Evolutionary conservation across 345 rosid species (phyloP), one percentile per base, ranked within the genome.

Genomic region (Nasturtium officinale): DNA sequence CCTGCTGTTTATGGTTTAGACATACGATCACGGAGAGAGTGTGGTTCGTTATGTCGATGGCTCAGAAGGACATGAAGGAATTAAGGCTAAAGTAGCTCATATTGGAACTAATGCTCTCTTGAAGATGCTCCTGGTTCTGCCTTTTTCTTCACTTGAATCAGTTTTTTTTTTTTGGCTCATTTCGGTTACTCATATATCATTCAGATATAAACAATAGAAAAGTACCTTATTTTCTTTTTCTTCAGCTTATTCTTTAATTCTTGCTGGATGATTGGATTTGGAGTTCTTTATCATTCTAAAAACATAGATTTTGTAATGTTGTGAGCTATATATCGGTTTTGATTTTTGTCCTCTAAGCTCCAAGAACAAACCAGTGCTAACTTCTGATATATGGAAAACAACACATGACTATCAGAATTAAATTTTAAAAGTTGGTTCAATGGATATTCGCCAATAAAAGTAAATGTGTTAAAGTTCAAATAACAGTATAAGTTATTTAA

Each of bases 1-100:
- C 99, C 98, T 28, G 87, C 99, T 77, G 98, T 96, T 78, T 83
- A n/a, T 96, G 69, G 98, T 92, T 68, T 98, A 96, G 85, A 82
- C 86, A 5, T 96, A 89, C 61, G 99, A 96, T 81, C 97, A 86
- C 16, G 99, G 99, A 40, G 99, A 92, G 72, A 71, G 99, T 38
- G 96, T 96, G 55, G 81, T 97, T 42, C 85, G 74, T 69, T 96
- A 86, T 71, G 89, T 96, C 1, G 98, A 92, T 85, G 99, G 85
- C 10, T 80, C 82, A 16, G 83, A 85, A 65, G 97, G 96, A 26
- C 96, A 89, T 53, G 52, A 72, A 58, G 77, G 82, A 67, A 68
- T 89, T 38, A 96, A 96, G 84, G 62, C 84, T 75, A 85, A 86
- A 18, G 91, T 96, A 56, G 99, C 98, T 76, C 97, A 92, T 68